Conservation (phyloP, 768 basidiomycete species). For the Collybia nuda region DNA sequence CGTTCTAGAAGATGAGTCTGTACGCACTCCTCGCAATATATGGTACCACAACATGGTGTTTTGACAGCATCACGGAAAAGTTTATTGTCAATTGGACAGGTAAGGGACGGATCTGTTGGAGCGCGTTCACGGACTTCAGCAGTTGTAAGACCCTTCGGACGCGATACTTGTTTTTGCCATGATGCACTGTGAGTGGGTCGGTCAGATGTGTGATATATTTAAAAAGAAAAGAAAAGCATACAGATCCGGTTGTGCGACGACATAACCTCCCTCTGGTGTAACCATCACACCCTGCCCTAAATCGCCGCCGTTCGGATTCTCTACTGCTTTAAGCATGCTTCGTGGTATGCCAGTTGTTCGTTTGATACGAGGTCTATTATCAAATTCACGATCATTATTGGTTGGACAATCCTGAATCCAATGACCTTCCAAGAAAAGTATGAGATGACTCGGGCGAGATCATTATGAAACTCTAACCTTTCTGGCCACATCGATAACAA, state of each 20-base stretch:
- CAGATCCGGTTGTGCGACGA: slow-evolving; percentile 96
- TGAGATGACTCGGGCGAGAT: slow-evolving; percentile 9
- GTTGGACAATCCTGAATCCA: slow-evolving; percentile 99
- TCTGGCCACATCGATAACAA: slow-evolving; percentile 97
- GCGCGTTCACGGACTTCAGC: slow-evolving; percentile 87
- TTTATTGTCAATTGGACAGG: slow-evolving; percentile 91
- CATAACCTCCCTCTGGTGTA: slow-evolving; percentile 97
- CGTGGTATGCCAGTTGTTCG: slow-evolving; percentile 98
- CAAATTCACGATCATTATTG: slow-evolving; percentile 93
- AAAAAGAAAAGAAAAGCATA: slow-evolving; percentile 44
- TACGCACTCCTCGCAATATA: slow-evolving; percentile 97
- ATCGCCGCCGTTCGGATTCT: slow-evolving; percentile 72
- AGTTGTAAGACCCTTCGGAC: slow-evolving; percentile 78
- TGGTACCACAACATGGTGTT: slow-evolving; percentile 90
- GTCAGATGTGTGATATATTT: not conserved
- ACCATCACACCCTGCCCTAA: slow-evolving; percentile 93
- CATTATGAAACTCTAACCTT: slow-evolving; percentile 55
- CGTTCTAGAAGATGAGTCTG: slow-evolving; percentile 91
- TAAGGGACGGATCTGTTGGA: slow-evolving; percentile 75
- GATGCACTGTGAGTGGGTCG: slow-evolving; percentile 57
- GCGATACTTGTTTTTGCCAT: slow-evolving; percentile 90
- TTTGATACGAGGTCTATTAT: slow-evolving; percentile 93
- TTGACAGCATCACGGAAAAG: slow-evolving; percentile 93
- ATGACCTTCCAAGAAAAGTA: slow-evolving; percentile 61
- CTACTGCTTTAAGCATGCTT: slow-evolving; percentile 95